Conservation (phyloP, 208 protist species). For the Leishmania gerbilli region DNA sequence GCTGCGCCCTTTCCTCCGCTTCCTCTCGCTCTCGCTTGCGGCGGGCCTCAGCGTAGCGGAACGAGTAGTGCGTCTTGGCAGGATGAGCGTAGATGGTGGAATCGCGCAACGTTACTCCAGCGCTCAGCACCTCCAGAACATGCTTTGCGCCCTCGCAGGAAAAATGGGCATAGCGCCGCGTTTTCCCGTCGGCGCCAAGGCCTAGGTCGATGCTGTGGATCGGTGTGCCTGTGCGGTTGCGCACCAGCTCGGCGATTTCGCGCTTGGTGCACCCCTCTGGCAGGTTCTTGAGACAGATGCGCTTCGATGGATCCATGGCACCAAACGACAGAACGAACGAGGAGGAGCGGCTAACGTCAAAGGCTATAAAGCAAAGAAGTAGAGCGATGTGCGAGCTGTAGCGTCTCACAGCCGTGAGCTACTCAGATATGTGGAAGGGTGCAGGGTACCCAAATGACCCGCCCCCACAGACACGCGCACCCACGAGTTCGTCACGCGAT, state of each 20-base stretch:
- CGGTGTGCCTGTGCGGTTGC: conserved; percentile 74
- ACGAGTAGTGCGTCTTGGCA: conserved; percentile 74
- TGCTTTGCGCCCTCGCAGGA: conserved; percentile 84
- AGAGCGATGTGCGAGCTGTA: background rate
- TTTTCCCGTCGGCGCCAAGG: conserved; percentile 49
- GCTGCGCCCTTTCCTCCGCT: conserved; percentile 39
- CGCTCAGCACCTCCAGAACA: conserved; percentile 66
- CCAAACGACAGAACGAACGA: background rate
- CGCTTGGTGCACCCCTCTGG: conserved; percentile 80
- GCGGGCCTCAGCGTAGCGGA: conserved; percentile 64
- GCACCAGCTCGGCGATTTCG: conserved; percentile 82
- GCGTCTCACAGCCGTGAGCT: background rate
- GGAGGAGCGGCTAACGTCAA: background rate
- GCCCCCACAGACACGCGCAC: background rate
- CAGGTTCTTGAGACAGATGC: conserved; percentile 86
- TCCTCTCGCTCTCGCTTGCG: conserved; percentile 76
- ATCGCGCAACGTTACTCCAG: conserved; percentile 43
- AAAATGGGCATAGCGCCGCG: conserved; percentile 83
- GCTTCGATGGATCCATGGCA: conserved; percentile 86
- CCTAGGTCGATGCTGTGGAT: conserved; percentile 89
- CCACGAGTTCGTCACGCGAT: background rate
- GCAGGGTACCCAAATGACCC: background rate
- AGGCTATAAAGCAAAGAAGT: background rate
- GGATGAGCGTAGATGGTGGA: conserved; percentile 44
- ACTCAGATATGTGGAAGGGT: background rate